Evolutionary conservation across 2,329 filamentous ascomycete genomes (phyloP).

Genomic region (Phialophora expanda): DNA sequence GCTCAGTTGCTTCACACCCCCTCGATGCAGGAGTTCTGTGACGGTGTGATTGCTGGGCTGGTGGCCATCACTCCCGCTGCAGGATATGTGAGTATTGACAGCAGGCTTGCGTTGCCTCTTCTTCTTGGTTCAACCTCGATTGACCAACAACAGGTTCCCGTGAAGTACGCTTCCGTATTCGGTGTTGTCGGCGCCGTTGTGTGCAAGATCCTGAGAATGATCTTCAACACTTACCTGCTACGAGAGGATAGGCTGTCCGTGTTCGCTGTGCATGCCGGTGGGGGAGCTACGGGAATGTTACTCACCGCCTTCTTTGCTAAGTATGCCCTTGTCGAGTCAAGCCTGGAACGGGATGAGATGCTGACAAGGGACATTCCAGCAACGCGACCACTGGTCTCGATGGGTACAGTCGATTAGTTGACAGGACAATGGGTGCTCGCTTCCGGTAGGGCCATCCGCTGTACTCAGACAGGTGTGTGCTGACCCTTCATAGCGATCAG

Average conservation of each 20-base stretch:
- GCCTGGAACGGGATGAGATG: neutral
- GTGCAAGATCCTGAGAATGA: constrained; percentile 15
- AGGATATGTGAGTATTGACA: constrained; percentile 11
- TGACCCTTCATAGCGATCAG: constrained; percentile 14
- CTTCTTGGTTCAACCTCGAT: neutral
- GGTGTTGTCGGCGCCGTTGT: constrained; percentile 12
- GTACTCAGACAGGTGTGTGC: neutral
- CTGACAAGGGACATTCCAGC: neutral
- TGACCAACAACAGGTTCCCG: constrained; percentile 16
- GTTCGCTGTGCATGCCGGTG: constrained; percentile 18
- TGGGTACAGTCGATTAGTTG: constrained; percentile 12
- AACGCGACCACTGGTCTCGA: constrained; percentile 18
- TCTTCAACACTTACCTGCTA: neutral
- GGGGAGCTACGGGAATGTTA: constrained; percentile 15
- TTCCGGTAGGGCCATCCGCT: constrained; percentile 8
- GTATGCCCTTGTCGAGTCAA: constrained; percentile 1
- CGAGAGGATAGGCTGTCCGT: constrained; percentile 8
- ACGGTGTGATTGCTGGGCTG: constrained; percentile 20
- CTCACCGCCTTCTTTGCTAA: constrained; percentile 16
- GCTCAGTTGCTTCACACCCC: constrained; percentile 6
- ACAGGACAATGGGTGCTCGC: constrained; percentile 17
- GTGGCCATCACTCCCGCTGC: constrained; percentile 17
- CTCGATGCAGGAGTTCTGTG: constrained; percentile 18
- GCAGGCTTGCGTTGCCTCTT: neutral
- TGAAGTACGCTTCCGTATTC: constrained; percentile 18